Evolutionary conservation across 2,329 filamentous ascomycete species (phyloP), one percentile per base, ranked within the genome.

Genomic region (Apiospora koreana): DNA sequence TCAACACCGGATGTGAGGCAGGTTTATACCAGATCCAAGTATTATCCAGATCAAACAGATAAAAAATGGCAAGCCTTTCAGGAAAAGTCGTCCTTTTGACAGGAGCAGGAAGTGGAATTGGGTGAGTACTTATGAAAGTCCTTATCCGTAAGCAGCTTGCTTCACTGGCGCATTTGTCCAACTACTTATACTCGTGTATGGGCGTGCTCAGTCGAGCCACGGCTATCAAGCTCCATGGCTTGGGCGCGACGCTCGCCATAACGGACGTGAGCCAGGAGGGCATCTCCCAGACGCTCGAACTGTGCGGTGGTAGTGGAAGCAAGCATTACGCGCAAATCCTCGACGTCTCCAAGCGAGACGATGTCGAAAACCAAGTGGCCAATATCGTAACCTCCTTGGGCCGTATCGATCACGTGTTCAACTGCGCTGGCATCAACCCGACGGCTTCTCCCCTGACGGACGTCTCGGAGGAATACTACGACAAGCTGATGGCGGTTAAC

Each of bases 341-440:
- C 54, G 79, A 79, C 70, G 80, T 80, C 23, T 73, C 74, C 14
- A 75, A 73, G 10, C 75, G 75, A 1, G 21, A 71, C 14, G 72
- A 72, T 7, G 76, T 76, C 38, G 74, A 76, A 23, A 65, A 67
- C 0, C 78, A 77, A 46, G 71, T 81, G 10, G 42, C 69, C 4
- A 69, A 70, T 31, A 73, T 77, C 10, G 48, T 77, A 4, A 45
- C 65, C 2, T 69, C 50, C 1, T 73, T 80, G 43, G 75, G 76
- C 9, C 72, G 72, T 10, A 74, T 83, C 14, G 75, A 82, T 74
- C 76, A 80, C 66, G 76, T 83, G 5, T 83, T 83, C 74, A 82
- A 81, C 72, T 84, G 84, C 69, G 79, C 81, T 8, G 84, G 84
- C 43, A 77, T 86, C n/a, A 86, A 86, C 72, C 84, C 85, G 1